A percentile compares a stretch with the other conserved stretches of the same genome.
Evolutionary conservation across 345 rosid species (phyloP).

Genomic region (Eucalyptus pauciflora): DNA sequence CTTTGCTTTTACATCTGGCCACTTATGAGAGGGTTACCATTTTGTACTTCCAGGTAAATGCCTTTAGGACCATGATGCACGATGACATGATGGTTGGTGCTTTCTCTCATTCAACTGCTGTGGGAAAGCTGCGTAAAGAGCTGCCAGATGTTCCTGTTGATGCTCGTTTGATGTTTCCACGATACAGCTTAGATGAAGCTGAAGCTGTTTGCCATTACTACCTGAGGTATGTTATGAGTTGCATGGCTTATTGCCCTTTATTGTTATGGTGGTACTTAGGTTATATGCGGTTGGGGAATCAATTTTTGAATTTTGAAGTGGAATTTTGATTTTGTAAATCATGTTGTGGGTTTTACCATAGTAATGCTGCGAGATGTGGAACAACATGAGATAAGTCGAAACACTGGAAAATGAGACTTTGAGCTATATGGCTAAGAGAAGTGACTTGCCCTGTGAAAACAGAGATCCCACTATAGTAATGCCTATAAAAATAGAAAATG

Average conservation of each 20-base stretch:
- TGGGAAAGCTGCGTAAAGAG: constrained; percentile 79
- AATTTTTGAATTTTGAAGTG: not conserved
- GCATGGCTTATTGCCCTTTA: not conserved
- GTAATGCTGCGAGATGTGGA: not conserved
- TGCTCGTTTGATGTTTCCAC: constrained; percentile 64
- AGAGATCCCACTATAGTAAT: not conserved
- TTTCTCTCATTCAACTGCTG: constrained; percentile 92
- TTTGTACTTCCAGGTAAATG: constrained; percentile 59
- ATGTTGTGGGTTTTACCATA: not conserved
- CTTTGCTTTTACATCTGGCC: not conserved
- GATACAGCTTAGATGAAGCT: constrained; percentile 75
- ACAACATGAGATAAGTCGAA: not conserved
- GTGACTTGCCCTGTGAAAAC: not conserved
- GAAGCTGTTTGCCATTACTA: constrained; percentile 83
- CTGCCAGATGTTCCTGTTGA: constrained; percentile 84
- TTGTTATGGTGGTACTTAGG: not conserved
- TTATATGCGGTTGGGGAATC: not conserved
- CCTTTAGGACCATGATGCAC: constrained; percentile 88
- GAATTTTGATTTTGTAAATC: not conserved
- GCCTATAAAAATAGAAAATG: no score
- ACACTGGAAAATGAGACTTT: not conserved
- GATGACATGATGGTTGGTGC: constrained; percentile 96
- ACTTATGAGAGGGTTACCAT: not conserved
- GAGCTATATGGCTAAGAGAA: not conserved
- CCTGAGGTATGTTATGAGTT: constrained; percentile 50